Evolutionary conservation across 2,329 filamentous ascomycete genomes (phyloP), one percentile per base, ranked within the genome.

Genomic region (Ceratocystis alfenasii): DNA sequence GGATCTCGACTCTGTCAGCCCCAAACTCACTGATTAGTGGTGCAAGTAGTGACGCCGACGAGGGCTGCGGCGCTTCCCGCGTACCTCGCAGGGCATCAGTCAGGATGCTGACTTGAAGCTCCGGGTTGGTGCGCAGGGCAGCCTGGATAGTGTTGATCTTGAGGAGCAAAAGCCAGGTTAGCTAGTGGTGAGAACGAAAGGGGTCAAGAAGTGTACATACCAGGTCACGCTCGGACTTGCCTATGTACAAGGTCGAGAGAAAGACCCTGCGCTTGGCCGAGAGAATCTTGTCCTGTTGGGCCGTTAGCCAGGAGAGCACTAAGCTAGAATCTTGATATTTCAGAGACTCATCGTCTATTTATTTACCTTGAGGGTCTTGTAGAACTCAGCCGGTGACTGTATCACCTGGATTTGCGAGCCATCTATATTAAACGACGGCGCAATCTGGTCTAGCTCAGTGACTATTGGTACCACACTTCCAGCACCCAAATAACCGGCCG

Each of bases 221-320:
- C 72, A 99, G 81, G 71, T 97, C 94, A 75, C 87, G 82, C 76
- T 99, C 94, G 1, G 88, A 88, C 75, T 93, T 95, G 69, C 94
- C 94, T 73, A 99, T 94, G 74, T 99, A 99, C 64, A 99, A 78
- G 0, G 94, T 99, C n/a, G 92, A 95, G 62, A 99, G 78, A 74
- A 95, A 99, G 70, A 99, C 87, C 68, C 89, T 84, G 64, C 78
- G 81, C 74, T 90, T 84, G 8, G 94, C 94, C 69, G 82, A 83
- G 64, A 83, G 83, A 73, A 99, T 96, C 77, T 92, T 95, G 69
- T 82, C 77, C 88, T 92, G 68, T 25, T 33, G 12, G 25, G 8
- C 50, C 6, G 17, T 57, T 57, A 57, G 53, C 25, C 15, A 57
- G 8, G 4, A 25, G 15, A 28, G 1, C 10, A 57, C 25, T 8